Evolutionary conservation across 2,329 filamentous ascomycete species (phyloP), one percentile per base, ranked within the genome.

Genomic region (Tolypocladium capitatum): DNA sequence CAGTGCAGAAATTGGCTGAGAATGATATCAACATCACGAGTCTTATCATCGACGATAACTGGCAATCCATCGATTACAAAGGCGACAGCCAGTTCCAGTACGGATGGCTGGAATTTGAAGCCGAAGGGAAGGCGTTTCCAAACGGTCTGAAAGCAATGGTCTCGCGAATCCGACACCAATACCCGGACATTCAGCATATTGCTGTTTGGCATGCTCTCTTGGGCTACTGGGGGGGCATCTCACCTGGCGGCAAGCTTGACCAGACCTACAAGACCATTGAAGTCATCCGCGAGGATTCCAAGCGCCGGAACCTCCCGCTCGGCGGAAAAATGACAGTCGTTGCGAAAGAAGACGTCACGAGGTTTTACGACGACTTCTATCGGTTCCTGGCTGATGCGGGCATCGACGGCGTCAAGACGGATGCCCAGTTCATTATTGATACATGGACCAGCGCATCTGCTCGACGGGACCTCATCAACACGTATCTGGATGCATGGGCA

Each of bases 41-140:
- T 58, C 72, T 98, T 2, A 95, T 97, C 51, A 94, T 98, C 52
- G 92, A 98, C 56, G 92, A 98, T 60, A 94, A 94, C 57, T 98
- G 92, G 92, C 90, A 95, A 64, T 79, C 83, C 9, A 74, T 94
- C 43, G 79, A 77, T 53, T 55, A 72, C 30, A 56, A 60, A 24
- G 72, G 72, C 0, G 59, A 70, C 5, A 69, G 71, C 18, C 74
- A 78, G 52, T 79, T 75, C 52, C 73, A 77, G 45, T 67, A 76
- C 48, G 76, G 81, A 27, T 94, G 86, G 88, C 77, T 78, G 10
- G 78, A 83, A 8, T 97, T 98, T 53, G 90, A 97, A 60, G 92
- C 91, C 0, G 86, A 94, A 49, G 74, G 79, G 11, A 71, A 76
- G 27, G 80, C 81, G 0, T 98, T 98, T 50, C 90, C 91, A 0